Percentiles rank a stretch among this genome's conserved stretches.
Conservation (phyloP, 2,329 filamentous ascomycete genomes). For the Biscogniauxia mediterranea region DNA sequence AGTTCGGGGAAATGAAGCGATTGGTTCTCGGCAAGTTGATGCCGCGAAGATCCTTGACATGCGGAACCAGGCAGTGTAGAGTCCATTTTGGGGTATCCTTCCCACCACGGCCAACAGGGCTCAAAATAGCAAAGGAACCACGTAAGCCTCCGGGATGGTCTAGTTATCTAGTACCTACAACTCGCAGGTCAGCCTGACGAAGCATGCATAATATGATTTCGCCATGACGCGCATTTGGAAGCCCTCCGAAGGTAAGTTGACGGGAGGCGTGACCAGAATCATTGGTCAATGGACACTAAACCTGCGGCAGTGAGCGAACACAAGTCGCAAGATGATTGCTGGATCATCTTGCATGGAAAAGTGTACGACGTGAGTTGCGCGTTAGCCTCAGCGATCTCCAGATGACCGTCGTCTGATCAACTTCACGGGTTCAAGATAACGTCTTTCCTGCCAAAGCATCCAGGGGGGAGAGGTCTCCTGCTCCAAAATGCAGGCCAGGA, state of each 20-base stretch:
- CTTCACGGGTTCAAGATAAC: conserved; percentile 15
- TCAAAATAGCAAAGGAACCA: background rate
- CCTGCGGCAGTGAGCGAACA: conserved; percentile 14
- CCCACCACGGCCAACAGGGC: background rate
- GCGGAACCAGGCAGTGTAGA: background rate
- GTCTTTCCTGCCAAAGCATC: conserved; percentile 18
- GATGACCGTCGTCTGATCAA: background rate
- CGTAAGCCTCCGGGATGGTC: background rate
- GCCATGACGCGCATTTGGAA: conserved; percentile 13
- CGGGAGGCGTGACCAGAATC: background rate
- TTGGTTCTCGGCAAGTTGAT: too few species aligned
- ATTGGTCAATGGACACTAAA: conserved; percentile 3
- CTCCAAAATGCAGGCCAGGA: conserved; percentile 21
- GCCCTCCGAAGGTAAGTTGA: conserved; percentile 14
- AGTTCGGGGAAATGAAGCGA: too few species aligned
- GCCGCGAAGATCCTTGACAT: too few species aligned
- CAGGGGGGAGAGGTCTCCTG: conserved; percentile 21
- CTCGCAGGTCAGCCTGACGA: background rate
- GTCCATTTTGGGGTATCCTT: background rate
- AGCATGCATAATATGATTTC: background rate
- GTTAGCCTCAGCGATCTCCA: background rate
- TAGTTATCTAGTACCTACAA: background rate
- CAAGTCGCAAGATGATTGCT: conserved; percentile 19
- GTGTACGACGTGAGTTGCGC: conserved; percentile 22
- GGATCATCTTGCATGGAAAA: conserved; percentile 24